These are phyloP conservation scores for Cephaloascus albidus DNA, from an alignment of 805 yeast species.

Conservation along the genomic window DNA sequence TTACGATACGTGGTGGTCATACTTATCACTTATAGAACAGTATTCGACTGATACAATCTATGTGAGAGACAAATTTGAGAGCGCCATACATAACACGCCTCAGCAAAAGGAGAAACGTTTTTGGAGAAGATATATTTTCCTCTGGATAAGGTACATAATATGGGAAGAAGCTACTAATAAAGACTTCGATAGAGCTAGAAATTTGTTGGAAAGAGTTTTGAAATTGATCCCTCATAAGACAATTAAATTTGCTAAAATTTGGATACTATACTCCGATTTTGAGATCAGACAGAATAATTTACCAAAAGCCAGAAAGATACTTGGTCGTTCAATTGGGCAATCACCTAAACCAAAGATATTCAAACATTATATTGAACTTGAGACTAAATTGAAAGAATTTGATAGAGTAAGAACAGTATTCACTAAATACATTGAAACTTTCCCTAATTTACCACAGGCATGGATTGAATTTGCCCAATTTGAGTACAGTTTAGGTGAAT, in stretches of 20 bases:
- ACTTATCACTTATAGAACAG: slow-evolving; percentile 41
- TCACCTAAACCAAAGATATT: slow-evolving; percentile 53
- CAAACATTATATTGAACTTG: slow-evolving; percentile 58
- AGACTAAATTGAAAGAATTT: slow-evolving; percentile 62
- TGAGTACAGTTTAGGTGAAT: slow-evolving; percentile 61
- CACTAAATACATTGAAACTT: slow-evolving; percentile 51
- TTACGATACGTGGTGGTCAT: slow-evolving; percentile 81
- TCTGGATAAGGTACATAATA: slow-evolving; percentile 62
- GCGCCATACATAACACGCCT: slow-evolving; percentile 34
- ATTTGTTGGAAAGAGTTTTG: slow-evolving; percentile 40
- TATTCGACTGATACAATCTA: slow-evolving; percentile 16
- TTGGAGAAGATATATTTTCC: slow-evolving; percentile 64
- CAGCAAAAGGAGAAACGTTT: slow-evolving; percentile 17
- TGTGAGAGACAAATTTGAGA: slow-evolving; percentile 27
- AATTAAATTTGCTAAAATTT: slow-evolving; percentile 63
- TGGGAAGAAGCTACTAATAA: slow-evolving; percentile 45
- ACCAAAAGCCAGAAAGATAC: slow-evolving; percentile 47
- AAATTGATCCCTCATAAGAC: slow-evolving; percentile 43
- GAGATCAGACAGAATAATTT: slow-evolving; percentile 56
- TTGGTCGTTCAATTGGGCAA: slow-evolving; percentile 67
- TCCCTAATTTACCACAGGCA: slow-evolving; percentile 26
- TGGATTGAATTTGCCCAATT: slow-evolving; percentile 64
- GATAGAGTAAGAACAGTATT: slow-evolving; percentile 70
- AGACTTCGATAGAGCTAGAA: slow-evolving; percentile 36
- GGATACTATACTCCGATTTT: slow-evolving; percentile 67